Conservation (phyloP, 805 yeast genomes). For the Candida schatavii region DNA sequence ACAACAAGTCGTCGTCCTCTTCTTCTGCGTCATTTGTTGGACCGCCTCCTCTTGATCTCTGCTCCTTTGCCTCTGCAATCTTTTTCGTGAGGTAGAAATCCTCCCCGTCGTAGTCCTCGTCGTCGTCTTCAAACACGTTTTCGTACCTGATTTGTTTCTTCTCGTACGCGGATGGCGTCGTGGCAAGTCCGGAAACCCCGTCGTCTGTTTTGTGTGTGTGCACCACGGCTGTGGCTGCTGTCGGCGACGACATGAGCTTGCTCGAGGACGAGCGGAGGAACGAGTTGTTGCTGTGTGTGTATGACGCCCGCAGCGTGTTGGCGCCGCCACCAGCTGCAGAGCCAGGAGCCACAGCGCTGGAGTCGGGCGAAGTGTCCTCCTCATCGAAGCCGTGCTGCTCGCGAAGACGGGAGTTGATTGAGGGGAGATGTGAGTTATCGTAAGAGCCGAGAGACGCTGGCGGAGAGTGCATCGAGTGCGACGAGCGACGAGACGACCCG, state of each 20-base stretch:
- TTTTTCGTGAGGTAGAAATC: constrained; percentile 13
- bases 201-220: constrained; percentile 18
- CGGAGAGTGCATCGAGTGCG: constrained; percentile 27
- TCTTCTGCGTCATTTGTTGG: constrained; percentile 16
- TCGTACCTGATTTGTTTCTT: constrained; percentile 29
- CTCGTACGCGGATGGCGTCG: constrained; percentile 33
- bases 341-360: background rate
- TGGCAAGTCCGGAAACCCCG: constrained; percentile 30
- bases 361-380: background rate
- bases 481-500: constrained; percentile 11
- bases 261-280: constrained; percentile 16
- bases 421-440: constrained; percentile 28
- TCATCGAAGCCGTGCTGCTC: constrained; percentile 9
- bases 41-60: background rate
- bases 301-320: background rate
- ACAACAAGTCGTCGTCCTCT: constrained; percentile 61
- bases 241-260: constrained; percentile 20
- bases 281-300: constrained; percentile 11
- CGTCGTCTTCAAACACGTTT: constrained; percentile 44
- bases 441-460: constrained; percentile 19
- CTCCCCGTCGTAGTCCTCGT: constrained; percentile 40
- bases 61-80: background rate
- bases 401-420: constrained; percentile 31
- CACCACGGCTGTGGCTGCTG: constrained; percentile 21
- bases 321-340: constrained; percentile 5